A percentile compares a stretch with the other conserved stretches of the same genome.
These are phyloP conservation scores for Forsythia suspensa DNA, from an alignment of 257 asterid species.

Conservation along the genomic window DNA sequence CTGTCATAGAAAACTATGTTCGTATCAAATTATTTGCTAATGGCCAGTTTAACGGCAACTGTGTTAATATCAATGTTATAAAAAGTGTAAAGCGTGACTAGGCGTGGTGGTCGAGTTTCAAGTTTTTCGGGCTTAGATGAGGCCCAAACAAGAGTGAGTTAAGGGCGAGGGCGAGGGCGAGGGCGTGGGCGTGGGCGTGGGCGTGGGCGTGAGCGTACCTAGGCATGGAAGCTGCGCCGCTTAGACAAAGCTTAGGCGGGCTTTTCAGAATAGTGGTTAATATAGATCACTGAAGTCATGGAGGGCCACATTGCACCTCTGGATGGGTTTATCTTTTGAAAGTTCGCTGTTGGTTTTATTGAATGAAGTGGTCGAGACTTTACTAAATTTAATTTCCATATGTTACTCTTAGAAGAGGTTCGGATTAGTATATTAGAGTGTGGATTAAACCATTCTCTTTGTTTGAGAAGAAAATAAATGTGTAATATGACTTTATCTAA, in stretches of 20 bases:
- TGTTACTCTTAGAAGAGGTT: background rate
- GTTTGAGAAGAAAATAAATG: background rate
- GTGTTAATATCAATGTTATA: too few species aligned
- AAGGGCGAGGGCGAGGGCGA: too few species aligned
- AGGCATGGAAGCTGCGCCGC: too few species aligned
- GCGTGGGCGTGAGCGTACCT: too few species aligned
- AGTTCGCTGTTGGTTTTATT: background rate
- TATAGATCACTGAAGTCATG: background rate
- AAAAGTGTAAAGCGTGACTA: too few species aligned
- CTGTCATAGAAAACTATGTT: too few species aligned
- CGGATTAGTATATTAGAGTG: background rate
- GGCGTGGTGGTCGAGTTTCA: too few species aligned
- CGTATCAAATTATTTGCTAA: background rate
- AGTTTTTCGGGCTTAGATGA: too few species aligned
- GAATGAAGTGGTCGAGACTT: background rate
- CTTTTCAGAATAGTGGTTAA: too few species aligned
- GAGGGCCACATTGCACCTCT: background rate
- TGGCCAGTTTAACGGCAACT: background rate
- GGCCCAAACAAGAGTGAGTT: too few species aligned
- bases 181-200: too few species aligned
- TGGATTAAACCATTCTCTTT: background rate
- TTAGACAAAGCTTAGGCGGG: too few species aligned
- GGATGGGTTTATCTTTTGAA: background rate
- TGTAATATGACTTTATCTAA: background rate
- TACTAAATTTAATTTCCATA: background rate